Evolutionary conservation across 768 basidiomycete species (phyloP), one percentile per base, ranked within the genome.

Genomic region (Rhodosporidiobolus sp.): DNA sequence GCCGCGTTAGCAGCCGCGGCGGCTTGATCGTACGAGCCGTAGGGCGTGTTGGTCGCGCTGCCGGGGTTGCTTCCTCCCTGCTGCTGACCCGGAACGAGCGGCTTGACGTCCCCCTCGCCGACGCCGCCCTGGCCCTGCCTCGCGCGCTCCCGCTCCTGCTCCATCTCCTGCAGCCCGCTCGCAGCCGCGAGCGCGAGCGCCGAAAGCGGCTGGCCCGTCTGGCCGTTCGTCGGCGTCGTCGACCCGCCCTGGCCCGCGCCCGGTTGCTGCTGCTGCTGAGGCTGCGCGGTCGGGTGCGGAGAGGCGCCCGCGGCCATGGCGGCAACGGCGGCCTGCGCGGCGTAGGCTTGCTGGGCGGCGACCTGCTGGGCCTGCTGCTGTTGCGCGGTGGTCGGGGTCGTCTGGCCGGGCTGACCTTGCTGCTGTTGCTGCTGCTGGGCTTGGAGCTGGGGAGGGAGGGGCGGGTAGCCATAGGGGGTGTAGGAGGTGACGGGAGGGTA

Each of bases 101-200:
- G 63, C 54, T 65, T 65, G 43, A 46, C 14, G 9, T 66, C 56
- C 8, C 26, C 50, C 2, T 3, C 35, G 7, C 11, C n/a, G 14
- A 16, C 55, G 11, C 19, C 45, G 19, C 46, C 57, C 35, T 65
- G 60, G n/a, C 53, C 67, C 54, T 69, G 63, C 35, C 58, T 34
- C 80, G 96, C 94, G 70, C 88, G 59, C 66, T 67, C 65, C 35
- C 65, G 34, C 49, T 75, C 86, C 50, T 88, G 88, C 80, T 98
- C 94, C 43, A 98, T 87, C 76, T 89, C 88, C 77, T 90, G 89
- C 14, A 98, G 85, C 79, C 96, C 92, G 69, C 92, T 92, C 82
- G 94, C 89, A 5, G 94, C 93, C 28, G 83, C 83, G 35, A 81
- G 80, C 28, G 82, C 81, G 83, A 88, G 56, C 30, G 82, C 82